Percentiles rank a stretch among this genome's conserved stretches.
phyloP scores from a whole-genome alignment of 345 rosid genomes.

The Euphorbia peplus region DNA sequence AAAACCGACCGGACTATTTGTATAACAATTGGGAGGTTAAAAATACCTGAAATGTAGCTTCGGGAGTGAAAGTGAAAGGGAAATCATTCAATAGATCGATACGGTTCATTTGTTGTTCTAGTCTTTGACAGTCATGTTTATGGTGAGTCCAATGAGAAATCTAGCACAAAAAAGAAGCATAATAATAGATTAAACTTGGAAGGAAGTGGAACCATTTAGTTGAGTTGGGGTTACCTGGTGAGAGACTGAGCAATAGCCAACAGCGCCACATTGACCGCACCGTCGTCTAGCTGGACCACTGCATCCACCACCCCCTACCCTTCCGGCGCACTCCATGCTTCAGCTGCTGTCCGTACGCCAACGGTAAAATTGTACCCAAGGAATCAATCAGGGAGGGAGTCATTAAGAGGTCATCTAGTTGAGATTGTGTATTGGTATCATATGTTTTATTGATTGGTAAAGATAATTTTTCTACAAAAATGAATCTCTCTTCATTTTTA shows the following conservation, averaged over 20 bases:
- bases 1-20: no score
- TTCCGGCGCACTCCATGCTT: constrained; percentile 77
- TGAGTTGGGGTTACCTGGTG: constrained; percentile 51
- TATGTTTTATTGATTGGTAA: no score
- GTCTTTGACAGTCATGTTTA: constrained; percentile 75
- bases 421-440: no score
- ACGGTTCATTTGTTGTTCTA: constrained; percentile 74
- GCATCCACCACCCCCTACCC: constrained; percentile 61
- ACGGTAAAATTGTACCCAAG: no score
- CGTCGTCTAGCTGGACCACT: constrained; percentile 57
- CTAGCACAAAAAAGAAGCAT: constrained; percentile 24
- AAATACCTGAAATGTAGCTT: constrained; percentile 60
- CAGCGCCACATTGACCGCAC: constrained; percentile 75
- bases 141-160: constrained; percentile 71
- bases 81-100: constrained; percentile 59
- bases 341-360: not conserved
- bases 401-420: no score
- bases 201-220: not conserved
- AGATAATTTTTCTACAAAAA: no score
- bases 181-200: not conserved
- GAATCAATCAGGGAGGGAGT: no score
- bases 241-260: constrained; percentile 75
- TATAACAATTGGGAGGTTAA: no score
- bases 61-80: constrained; percentile 70
- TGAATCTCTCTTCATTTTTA: no score